phyloP scores from a whole-genome alignment of 768 basidiomycete species.

The Rubroboletus satanas region DNA sequence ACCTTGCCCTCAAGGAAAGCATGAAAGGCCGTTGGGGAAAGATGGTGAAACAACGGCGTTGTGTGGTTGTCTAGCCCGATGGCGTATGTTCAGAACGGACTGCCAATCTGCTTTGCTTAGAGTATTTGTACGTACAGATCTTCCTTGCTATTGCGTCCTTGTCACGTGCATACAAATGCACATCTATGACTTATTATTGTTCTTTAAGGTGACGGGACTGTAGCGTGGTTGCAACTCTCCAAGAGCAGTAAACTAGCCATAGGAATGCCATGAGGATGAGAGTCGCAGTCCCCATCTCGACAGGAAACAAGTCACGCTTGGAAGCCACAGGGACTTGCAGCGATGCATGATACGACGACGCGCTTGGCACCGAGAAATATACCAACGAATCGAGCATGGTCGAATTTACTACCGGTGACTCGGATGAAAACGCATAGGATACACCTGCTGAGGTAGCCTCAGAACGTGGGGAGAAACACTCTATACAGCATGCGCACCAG shows the following conservation, averaged over 20 bases:
- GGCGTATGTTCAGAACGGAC: slow-evolving; percentile 12
- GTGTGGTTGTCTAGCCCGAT: slow-evolving; percentile 51
- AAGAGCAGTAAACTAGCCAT: slow-evolving; percentile 30
- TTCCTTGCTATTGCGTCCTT: slow-evolving; percentile 23
- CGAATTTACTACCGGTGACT: slow-evolving; percentile 20
- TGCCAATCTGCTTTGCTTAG: slow-evolving; percentile 8
- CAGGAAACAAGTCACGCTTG: slow-evolving; percentile 27
- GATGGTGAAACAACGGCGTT: slow-evolving; percentile 64
- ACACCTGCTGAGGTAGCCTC: slow-evolving; percentile 6
- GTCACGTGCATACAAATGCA: slow-evolving; percentile 6
- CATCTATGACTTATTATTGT: slow-evolving; percentile 14
- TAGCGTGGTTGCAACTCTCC: slow-evolving; percentile 22
- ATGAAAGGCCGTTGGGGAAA: slow-evolving; percentile 77
- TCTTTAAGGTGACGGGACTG: slow-evolving; percentile 23
- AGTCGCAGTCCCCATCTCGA: slow-evolving; percentile 36
- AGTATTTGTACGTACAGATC: slow-evolving; percentile 32
- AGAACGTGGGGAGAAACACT: background rate
- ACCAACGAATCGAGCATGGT: slow-evolving; percentile 17
- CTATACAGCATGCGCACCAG: slow-evolving; percentile 17
- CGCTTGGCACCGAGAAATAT: slow-evolving; percentile 17
- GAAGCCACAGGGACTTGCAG: slow-evolving; percentile 35
- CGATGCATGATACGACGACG: slow-evolving; percentile 1
- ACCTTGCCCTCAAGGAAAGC: slow-evolving; percentile 83
- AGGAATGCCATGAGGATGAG: slow-evolving; percentile 33
- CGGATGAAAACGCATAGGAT: slow-evolving; percentile 8